Evolutionary conservation across 352 stramenopile species (phyloP).

Genomic region (Pythium insidiosum): DNA sequence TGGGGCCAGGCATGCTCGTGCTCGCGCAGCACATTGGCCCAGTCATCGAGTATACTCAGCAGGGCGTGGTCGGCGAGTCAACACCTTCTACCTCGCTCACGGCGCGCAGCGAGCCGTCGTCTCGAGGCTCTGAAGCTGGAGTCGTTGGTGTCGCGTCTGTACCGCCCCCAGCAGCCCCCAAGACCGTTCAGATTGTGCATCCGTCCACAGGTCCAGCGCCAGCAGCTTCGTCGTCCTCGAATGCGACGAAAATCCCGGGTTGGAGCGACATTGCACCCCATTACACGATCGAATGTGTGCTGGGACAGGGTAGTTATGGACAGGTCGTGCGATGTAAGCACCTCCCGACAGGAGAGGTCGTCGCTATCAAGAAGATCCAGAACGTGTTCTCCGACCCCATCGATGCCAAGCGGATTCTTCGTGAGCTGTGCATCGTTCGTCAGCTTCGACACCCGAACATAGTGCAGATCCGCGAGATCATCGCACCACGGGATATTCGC

Average conservation of each 20-base stretch:
- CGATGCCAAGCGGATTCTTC: constrained; percentile 81
- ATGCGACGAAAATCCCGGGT: constrained; percentile 66
- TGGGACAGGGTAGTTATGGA: constrained; percentile 80
- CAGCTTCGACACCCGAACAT: constrained; percentile 84
- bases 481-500: constrained; percentile 61
- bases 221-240: constrained; percentile 24
- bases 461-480: constrained; percentile 84
- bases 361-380: constrained; percentile 87
- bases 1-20: constrained; percentile 75
- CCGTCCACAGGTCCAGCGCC: constrained; percentile 7
- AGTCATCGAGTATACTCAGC: constrained; percentile 17
- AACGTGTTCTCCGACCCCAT: constrained; percentile 86
- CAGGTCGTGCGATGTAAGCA: constrained; percentile 86
- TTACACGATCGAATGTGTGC: constrained; percentile 81
- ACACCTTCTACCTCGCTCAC: too few species aligned
- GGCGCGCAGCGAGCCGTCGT: too few species aligned
- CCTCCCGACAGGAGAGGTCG: constrained; percentile 79
- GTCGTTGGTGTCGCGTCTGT: too few species aligned
- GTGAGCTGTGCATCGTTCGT: constrained; percentile 75
- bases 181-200: too few species aligned
- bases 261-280: constrained; percentile 78
- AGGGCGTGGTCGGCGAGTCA: constrained; percentile 31
- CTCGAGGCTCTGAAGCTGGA: too few species aligned
- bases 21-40: constrained; percentile 59
- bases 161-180: too few species aligned